Base-by-base conservation (phyloP, 768 basidiomycete genomes). In the Leccinum broughii region DNA sequence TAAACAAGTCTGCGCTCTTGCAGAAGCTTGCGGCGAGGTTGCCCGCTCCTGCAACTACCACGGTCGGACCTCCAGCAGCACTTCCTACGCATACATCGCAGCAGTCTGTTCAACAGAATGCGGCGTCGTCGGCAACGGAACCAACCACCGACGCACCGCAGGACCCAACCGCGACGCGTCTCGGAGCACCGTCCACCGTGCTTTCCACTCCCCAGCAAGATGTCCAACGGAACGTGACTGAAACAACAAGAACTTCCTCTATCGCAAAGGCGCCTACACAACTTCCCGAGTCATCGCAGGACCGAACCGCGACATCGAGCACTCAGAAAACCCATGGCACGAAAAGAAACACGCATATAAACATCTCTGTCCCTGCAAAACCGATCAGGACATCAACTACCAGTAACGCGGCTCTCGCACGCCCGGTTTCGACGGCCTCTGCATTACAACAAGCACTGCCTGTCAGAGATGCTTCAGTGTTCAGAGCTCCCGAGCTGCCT, bases 1-100 rank as follows among this genome's bases (percentile, higher is more conserved):
- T 89, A 20, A 69, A 72, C 44, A 90, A 90, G 70, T 73, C 76
- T 55, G 81, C 76, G 1, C 77, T 91, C 39, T 71, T 91, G 30
- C 76, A 78, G 60, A 87, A 80, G 67, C 69, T 85, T 30, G 54
- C 46, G 2, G 54, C 46, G 2, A 60, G 57, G 6, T 60, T 50
- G 14, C 3, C 14, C 48, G 48, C 24, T 24, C 10, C 46, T 22
- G 46, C 46, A 20, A n/a, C 44, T 26, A 8, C 48, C 48, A 26
- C 48, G 11, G 48, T 50, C 13, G 24, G 24, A 37, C 35, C 2
- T 37, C 35, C 35, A 14, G 9, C 35, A 35, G 35, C 35, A 14
- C 35, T 0, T 32, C 30, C 30, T 32, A 32, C 34, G 48, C n/a
- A 24, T 50, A 26, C 22, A 24, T 13, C 10, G 28, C 50, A 51